Evolutionary conservation across 1,284 basidiomycete species (phyloP).

Genomic region (Ceratobasidium sp.): DNA sequence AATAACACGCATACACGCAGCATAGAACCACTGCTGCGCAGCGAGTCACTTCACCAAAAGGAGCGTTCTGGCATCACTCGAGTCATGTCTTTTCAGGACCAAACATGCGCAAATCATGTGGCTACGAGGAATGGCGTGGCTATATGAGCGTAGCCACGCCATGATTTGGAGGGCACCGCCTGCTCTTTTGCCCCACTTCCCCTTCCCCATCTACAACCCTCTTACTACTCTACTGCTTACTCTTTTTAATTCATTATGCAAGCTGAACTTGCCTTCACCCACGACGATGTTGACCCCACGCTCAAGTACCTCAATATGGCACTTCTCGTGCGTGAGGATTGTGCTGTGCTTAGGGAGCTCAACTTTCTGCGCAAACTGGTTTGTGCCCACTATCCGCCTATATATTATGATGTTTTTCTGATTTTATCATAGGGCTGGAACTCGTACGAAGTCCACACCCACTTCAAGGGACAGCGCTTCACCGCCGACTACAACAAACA

Average conservation of each 20-base stretch:
- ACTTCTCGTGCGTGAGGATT: slow-evolving; percentile 6
- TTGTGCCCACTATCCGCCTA: background rate
- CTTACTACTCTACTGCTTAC: slow-evolving; percentile 1
- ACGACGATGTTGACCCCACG: background rate
- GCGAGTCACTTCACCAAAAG: too few relatives aligned
- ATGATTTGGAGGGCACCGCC: background rate
- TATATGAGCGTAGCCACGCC: slow-evolving; percentile 1
- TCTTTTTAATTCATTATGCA: too few relatives aligned
- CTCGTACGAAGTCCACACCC: slow-evolving; percentile 1
- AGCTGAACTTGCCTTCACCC: too few relatives aligned
- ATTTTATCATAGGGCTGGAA: slow-evolving; percentile 19
- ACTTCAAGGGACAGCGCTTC: slow-evolving; percentile 13
- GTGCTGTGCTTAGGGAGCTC: slow-evolving; percentile 8
- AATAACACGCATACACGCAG: too few relatives aligned
- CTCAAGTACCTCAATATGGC: slow-evolving; percentile 2
- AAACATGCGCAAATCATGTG: background rate
- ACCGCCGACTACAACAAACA: slow-evolving; percentile 14
- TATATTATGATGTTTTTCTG: too few relatives aligned
- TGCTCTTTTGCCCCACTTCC: background rate
- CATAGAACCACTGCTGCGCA: too few relatives aligned
- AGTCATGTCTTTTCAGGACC: background rate
- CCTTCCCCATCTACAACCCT: background rate
- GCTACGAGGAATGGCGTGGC: slow-evolving; percentile 3
- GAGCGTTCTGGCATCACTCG: background rate
- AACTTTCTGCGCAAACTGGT: background rate